Percentiles rank a stretch among this genome's conserved stretches.
Conservation (phyloP, 306 rosid genomes). For the Geum urbanum region DNA sequence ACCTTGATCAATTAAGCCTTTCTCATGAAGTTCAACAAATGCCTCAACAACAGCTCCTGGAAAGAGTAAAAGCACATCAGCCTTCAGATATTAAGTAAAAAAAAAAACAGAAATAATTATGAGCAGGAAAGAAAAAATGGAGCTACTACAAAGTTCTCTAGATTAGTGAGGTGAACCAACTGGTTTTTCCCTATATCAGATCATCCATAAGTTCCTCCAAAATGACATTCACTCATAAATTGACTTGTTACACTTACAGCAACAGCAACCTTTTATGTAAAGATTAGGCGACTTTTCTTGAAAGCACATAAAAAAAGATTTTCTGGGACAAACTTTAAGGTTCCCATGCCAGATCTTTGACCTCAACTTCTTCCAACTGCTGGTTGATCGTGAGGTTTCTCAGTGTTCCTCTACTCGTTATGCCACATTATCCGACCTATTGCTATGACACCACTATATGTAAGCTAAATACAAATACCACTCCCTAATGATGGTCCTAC, state of each 20-base stretch:
- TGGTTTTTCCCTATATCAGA: not conserved
- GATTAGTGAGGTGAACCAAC: not conserved
- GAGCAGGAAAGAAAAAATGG: not conserved
- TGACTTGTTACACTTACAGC: too few relatives aligned
- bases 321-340: not conserved
- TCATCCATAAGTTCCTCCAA: not conserved
- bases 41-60: conserved; percentile 96
- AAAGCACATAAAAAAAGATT: not conserved
- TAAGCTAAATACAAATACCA: not conserved
- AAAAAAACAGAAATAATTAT: not conserved
- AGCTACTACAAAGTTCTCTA: not conserved
- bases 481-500: not conserved
- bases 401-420: not conserved
- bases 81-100: not conserved
- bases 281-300: too few relatives aligned
- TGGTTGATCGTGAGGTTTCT: not conserved
- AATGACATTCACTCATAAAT: not conserved
- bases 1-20: conserved; percentile 97
- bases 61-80: conserved; percentile 24
- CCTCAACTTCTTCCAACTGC: not conserved
- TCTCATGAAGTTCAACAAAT: conserved; percentile 90
- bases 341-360: not conserved
- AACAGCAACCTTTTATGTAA: too few relatives aligned
- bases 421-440: not conserved
- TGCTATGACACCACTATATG: not conserved